Evolutionary conservation across 2,329 filamentous ascomycete species (phyloP), one percentile per base, ranked within the genome.

Genomic region (Exutisphaerella laricina): DNA sequence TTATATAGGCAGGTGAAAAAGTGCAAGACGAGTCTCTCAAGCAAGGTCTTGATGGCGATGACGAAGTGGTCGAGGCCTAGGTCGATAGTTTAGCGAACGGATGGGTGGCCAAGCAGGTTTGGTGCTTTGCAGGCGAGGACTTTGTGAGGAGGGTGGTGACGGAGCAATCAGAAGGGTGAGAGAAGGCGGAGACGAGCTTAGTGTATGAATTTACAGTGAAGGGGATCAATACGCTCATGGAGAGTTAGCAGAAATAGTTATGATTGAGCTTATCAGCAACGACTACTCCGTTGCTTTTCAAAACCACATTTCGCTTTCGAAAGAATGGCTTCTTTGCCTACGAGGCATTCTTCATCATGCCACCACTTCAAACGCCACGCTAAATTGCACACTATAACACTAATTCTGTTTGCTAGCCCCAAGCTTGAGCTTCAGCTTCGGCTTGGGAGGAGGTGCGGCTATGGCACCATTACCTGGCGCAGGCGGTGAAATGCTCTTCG

Each of bases 381-480:
- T n/a, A n/a, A n/a, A n/a, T n/a, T 33, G 13, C 13, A 7, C 18
- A 35, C 33, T 20, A 35, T 20, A 3, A 13, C 21, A 9, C 10
- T n/a, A 20, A 20, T 49, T 49, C 40, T 43, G 43, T 13, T 20
- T 32, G 6, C 48, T 32, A n/a, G n/a, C 20, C 18, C 33, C 3
- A 35, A 23, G 31, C 8, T 49, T 59, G 20, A 58, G 38, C 41
- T 58, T 59, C 36, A 54, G 55, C 50, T 57, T 56, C 10, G 49
- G 50, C 7, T 44, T 53, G 18, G 41, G 34, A 25, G 40, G 45
- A n/a, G 12, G 26, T 12, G 39, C 23, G 29, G 25, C 17, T 17
- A 39, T 31, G 10, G 12, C 38, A 14, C 43, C 39, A n/a, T 25
- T 18, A 6, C n/a, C 31, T 18, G 31, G 35, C 3, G 21, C 18